Base-by-base conservation (phyloP, 805 yeast genomes). In the Pichia thaimueangensis region DNA sequence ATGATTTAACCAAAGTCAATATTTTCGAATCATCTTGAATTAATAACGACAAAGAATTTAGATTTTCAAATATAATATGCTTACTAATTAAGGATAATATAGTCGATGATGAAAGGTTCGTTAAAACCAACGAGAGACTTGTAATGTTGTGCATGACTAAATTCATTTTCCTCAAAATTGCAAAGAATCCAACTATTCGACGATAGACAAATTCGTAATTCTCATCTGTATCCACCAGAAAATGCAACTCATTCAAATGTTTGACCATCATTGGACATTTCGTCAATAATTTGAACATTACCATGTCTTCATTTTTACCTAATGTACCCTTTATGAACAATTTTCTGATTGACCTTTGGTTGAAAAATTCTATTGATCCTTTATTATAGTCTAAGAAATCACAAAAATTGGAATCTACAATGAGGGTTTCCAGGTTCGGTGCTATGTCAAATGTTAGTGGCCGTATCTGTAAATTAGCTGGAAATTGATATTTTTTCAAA, bases 251-350 rank as follows among this genome's bases (percentile, higher is more conserved):
- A 27, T 40, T 42, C 21, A 61, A 41, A 16, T 52, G 44, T 24
- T 48, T 49, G 15, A 61, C 45, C 45, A 53, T 42, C 12, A 51
- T 54, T 3, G 63, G 63, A 30, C 40, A 52, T 19, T 50, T 52
- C 1, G 64, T 61, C 15, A 61, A 27, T 16, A 61, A 39, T 38
- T 53, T 49, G 39, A 54, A 60, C 6, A 61, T 53, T 5, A 60
- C 55, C 58, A 61, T 54, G 45, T 61, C 65, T 47, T 61, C 65
- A 45, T 60, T 61, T n/a, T 44, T 45, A 1, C 56, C 62, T n/a
- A 60, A 39, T n/a, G 47, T 52, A 3, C 62, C 63, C 15, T 50
- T 47, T 30, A 61, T 49, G 19, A 52, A 53, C 3, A 61, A 28
- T 12, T 35, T 36, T 15, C 42, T 43, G 7, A 61, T 43, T 5